phyloP scores from a whole-genome alignment of 805 yeast species.

The Hanseniaspora taiwanica region DNA sequence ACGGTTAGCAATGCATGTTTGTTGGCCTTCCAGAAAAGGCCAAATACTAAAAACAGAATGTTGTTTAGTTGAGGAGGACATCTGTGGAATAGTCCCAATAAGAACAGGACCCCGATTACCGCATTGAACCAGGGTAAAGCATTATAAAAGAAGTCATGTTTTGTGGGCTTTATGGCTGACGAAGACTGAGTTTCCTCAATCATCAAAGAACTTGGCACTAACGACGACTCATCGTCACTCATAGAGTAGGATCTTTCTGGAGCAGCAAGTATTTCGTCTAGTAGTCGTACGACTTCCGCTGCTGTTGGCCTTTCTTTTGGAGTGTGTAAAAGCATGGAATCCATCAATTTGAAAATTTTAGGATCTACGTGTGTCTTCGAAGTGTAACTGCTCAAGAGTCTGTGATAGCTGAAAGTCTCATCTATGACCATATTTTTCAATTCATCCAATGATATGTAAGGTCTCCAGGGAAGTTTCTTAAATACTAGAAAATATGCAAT shows the following conservation, averaged over 20 bases:
- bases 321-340: constrained; percentile 24
- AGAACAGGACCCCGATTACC: not conserved
- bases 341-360: constrained; percentile 27
- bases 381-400: constrained; percentile 10
- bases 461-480: constrained; percentile 50
- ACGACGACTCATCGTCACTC: no score
- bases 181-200: no score
- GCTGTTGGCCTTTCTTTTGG: constrained; percentile 32
- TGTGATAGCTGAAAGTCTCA: constrained; percentile 16
- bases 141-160: no score
- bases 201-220: no score
- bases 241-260: no score
- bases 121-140: no score
- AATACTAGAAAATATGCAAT: constrained; percentile 65
- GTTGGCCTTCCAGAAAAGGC: not conserved
- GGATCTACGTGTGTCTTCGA: constrained; percentile 11
- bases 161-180: no score
- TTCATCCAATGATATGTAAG: constrained; percentile 13
- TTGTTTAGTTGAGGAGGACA: not conserved
- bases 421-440: constrained; percentile 25
- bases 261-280: constrained; percentile 12
- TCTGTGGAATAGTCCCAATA: not conserved
- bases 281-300: constrained; percentile 22
- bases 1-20: no score
- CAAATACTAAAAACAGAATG: not conserved